Evolutionary conservation across 139 green algal species (phyloP).

Genomic region (Auxenochlorella protothecoides): DNA sequence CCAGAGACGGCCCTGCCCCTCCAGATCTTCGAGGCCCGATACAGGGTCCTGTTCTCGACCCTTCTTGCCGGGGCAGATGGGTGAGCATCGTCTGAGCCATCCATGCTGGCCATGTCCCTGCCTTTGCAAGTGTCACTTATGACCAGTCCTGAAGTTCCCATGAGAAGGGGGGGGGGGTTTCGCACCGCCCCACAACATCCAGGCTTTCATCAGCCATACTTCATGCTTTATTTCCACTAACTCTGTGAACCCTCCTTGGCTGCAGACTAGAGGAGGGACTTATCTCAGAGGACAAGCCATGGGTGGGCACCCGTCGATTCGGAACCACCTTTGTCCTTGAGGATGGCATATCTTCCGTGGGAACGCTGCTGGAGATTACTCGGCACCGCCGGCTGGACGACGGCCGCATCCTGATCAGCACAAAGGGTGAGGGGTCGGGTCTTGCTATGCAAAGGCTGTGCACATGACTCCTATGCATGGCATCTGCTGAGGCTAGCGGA

Average conservation of each 20-base stretch:
- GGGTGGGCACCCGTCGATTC: constrained; percentile 27
- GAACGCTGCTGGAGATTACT: constrained; percentile 37
- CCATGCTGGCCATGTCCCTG: no score
- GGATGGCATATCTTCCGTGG: constrained; percentile 4
- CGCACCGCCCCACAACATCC: no score
- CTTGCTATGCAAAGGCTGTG: no score
- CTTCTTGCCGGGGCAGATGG: constrained; percentile 27
- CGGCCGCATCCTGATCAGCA: constrained; percentile 28
- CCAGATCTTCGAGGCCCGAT: constrained; percentile 46
- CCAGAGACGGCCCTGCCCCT: constrained; percentile 26
- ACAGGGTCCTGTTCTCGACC: constrained; percentile 40
- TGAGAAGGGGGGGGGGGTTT: no score
- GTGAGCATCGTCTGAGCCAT: not conserved
- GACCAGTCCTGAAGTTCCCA: no score
- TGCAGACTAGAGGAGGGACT: constrained; percentile 33
- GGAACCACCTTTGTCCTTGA: constrained; percentile 26
- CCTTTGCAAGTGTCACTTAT: no score
- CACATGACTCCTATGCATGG: no score
- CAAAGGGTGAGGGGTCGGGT: no score
- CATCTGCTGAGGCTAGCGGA: no score
- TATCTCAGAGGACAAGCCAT: constrained; percentile 26
- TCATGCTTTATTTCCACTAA: no score
- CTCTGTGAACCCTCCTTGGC: not conserved
- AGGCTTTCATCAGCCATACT: no score
- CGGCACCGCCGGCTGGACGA: constrained; percentile 29